Conservation (phyloP, 345 rosid species). For the Eucalyptus leucophloia region DNA sequence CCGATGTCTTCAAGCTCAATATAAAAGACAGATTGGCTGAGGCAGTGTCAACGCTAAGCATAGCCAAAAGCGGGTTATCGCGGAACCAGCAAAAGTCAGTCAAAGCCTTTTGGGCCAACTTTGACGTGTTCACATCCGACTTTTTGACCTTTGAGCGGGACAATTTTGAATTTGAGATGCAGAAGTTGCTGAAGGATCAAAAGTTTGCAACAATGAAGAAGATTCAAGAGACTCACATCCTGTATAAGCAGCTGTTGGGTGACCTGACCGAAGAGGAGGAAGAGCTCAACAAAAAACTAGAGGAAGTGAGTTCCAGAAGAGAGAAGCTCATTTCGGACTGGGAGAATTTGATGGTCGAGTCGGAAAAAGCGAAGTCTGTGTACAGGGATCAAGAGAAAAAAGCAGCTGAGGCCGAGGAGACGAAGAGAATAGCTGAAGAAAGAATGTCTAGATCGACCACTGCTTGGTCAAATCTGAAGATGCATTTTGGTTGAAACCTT, state of each 20-base stretch:
- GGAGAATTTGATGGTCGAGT: background rate
- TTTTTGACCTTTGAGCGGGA: background rate
- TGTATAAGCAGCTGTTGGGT: background rate
- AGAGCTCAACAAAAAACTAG: background rate
- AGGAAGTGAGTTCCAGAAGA: background rate
- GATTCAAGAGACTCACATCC: background rate
- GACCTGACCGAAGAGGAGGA: background rate
- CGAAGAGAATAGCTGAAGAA: background rate
- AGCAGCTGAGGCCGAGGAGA: background rate
- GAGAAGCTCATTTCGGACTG: background rate
- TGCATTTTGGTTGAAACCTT: background rate
- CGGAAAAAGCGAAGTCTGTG: background rate
- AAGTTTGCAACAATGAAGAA: background rate
- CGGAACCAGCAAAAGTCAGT: background rate
- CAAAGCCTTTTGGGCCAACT: background rate
- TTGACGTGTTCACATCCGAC: background rate
- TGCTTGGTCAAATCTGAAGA: constrained; percentile 1
- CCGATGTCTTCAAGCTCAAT: background rate
- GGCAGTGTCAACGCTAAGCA: background rate
- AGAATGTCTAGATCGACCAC: background rate
- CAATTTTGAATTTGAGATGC: background rate
- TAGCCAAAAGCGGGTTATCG: background rate
- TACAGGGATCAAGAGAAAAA: background rate
- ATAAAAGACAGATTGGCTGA: background rate
- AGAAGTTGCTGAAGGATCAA: background rate